Evolutionary conservation across 2,329 filamentous ascomycete species (phyloP).

Genomic region (Sclerotinia subarctica): DNA sequence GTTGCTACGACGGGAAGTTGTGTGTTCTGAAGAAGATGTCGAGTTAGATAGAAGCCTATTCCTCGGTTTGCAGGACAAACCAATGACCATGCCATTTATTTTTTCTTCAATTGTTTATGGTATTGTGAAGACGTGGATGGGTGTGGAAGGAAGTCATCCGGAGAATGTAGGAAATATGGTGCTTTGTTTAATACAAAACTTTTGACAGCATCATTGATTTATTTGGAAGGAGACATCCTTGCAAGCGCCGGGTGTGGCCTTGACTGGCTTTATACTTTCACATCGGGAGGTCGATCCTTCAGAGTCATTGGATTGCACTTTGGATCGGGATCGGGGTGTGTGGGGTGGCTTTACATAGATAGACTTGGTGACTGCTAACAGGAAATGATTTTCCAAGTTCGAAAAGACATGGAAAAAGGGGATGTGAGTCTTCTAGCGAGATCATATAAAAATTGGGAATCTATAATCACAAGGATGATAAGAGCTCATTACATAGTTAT

Average conservation of each 20-base stretch:
- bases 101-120: background rate
- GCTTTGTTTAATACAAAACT: background rate
- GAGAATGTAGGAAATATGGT: background rate
- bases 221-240: background rate
- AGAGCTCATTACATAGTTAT: constrained; percentile 17
- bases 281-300: constrained; percentile 3
- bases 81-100: constrained; percentile 40
- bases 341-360: background rate
- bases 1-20: constrained; percentile 59
- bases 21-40: constrained; percentile 55
- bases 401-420: background rate
- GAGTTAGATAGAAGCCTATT: constrained; percentile 59
- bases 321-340: constrained; percentile 11
- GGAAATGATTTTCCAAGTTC: constrained; percentile 1
- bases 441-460: background rate
- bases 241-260: constrained; percentile 20
- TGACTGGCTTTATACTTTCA: constrained; percentile 7
- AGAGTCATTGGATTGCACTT: background rate
- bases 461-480: constrained; percentile 10
- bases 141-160: background rate
- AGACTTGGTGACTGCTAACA: background rate
- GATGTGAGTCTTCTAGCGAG: background rate
- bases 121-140: background rate
- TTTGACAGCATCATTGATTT: constrained; percentile 20
- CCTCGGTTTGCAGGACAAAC: constrained; percentile 60